phyloP scores from a whole-genome alignment of 1,139 yeast genomes.

The Taphrina wiesneri region DNA sequence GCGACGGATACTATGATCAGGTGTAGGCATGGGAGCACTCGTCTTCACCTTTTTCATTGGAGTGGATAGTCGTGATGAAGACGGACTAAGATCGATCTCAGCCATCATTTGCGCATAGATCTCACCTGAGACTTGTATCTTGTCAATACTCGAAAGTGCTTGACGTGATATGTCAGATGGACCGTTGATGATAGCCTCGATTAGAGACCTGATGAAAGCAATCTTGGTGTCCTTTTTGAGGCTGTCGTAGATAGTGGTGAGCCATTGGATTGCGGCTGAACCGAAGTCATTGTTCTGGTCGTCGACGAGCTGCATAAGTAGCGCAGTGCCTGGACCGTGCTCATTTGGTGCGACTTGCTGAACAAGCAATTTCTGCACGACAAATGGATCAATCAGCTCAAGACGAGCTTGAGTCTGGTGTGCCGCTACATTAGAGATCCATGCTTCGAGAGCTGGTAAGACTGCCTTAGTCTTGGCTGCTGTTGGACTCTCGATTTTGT shows the following conservation, averaged over 20 bases:
- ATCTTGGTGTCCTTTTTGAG: constrained; percentile 62
- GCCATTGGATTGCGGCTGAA: constrained; percentile 54
- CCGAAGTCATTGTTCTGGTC: constrained; percentile 56
- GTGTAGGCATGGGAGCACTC: constrained; percentile 49
- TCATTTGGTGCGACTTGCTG: constrained; percentile 57
- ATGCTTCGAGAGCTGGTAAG: constrained; percentile 46
- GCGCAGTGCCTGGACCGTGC: constrained; percentile 58
- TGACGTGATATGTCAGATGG: constrained; percentile 51
- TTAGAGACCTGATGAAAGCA: constrained; percentile 58
- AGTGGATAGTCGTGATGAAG: constrained; percentile 19
- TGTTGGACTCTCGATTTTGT: constrained; percentile 43
- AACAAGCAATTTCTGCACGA: constrained; percentile 44
- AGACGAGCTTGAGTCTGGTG: constrained; percentile 7
- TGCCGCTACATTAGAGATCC: constrained; percentile 50
- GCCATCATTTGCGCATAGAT: constrained; percentile 55
- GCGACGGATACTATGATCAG: constrained; percentile 53
- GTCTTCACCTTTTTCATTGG: constrained; percentile 38
- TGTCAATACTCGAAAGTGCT: constrained; percentile 58
- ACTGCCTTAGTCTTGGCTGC: constrained; percentile 37
- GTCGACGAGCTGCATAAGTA: constrained; percentile 55
- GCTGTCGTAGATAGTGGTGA: constrained; percentile 57
- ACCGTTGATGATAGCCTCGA: constrained; percentile 58
- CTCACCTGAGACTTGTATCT: constrained; percentile 52
- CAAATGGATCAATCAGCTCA: constrained; percentile 49
- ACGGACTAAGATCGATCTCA: constrained; percentile 51